Evolutionary conservation across 1,139 yeast species (phyloP).

Genomic region (Scheffersomyces cryptocercus): DNA sequence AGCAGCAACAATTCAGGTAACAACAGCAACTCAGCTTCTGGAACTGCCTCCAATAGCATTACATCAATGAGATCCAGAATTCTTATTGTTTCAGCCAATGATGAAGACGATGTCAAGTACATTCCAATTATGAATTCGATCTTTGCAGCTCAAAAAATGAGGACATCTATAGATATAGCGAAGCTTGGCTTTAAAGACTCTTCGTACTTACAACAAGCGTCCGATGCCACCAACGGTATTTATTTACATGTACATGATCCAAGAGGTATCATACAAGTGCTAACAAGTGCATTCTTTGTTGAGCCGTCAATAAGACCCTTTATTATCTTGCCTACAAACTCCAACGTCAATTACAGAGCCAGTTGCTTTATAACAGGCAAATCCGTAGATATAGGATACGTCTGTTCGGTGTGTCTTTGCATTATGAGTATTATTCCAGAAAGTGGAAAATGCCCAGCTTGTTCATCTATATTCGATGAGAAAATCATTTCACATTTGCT

Average conservation of each 20-base stretch:
- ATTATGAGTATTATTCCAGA: constrained; percentile 65
- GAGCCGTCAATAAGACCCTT: constrained; percentile 80
- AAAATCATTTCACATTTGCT: constrained; percentile 39
- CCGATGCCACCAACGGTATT: constrained; percentile 92
- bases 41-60: constrained; percentile 20
- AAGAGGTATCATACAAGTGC: constrained; percentile 70
- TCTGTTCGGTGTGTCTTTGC: constrained; percentile 93
- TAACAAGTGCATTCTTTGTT: constrained; percentile 67
- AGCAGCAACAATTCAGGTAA: constrained; percentile 8
- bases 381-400: constrained; percentile 90
- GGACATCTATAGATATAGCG: constrained; percentile 86
- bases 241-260: constrained; percentile 77
- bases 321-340: constrained; percentile 78
- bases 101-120: constrained; percentile 78
- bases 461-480: constrained; percentile 54
- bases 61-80: constrained; percentile 66
- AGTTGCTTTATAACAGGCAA: constrained; percentile 89
- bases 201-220: constrained; percentile 90
- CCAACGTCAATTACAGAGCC: constrained; percentile 90
- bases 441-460: constrained; percentile 57
- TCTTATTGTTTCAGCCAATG: constrained; percentile 72
- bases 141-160: constrained; percentile 93
- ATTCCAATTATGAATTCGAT: constrained; percentile 95
- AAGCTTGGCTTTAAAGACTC: constrained; percentile 72
- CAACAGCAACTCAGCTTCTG: constrained; percentile 10